Evolutionary conservation across 2,329 filamentous ascomycete species (phyloP).

Genomic region (Teratosphaeria pseudoeucalypti): DNA sequence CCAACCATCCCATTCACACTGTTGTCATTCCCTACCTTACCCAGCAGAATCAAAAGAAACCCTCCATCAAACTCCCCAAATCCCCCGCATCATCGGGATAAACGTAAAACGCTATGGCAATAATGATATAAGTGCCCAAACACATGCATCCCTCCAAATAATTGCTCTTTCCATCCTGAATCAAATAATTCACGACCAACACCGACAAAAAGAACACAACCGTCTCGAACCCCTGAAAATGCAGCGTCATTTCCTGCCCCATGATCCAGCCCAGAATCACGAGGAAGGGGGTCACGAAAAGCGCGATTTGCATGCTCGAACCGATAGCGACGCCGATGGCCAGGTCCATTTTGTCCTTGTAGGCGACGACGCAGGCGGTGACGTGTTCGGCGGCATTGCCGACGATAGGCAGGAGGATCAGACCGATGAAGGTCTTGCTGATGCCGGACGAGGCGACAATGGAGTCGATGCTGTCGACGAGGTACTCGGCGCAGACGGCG

Average conservation of each 20-base stretch:
- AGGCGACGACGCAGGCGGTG: constrained; percentile 44
- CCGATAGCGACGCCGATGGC: constrained; percentile 47
- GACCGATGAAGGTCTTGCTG: constrained; percentile 47
- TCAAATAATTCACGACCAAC: constrained; percentile 79
- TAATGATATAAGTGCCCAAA: constrained; percentile 47
- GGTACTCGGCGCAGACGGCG: constrained; percentile 43
- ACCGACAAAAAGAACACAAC: constrained; percentile 75
- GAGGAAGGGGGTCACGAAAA: constrained; percentile 48
- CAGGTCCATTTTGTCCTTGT: constrained; percentile 49
- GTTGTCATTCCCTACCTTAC: no score
- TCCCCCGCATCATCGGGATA: constrained; percentile 44
- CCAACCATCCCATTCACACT: no score
- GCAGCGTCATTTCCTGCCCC: constrained; percentile 50
- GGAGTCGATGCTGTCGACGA: constrained; percentile 45
- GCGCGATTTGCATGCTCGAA: constrained; percentile 45
- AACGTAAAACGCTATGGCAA: constrained; percentile 50
- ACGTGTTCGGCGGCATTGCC: constrained; percentile 49
- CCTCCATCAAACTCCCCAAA: constrained; percentile 12
- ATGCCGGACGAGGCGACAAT: constrained; percentile 43
- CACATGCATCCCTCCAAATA: constrained; percentile 69
- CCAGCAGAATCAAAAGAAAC: constrained; percentile 2
- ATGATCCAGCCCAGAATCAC: constrained; percentile 49
- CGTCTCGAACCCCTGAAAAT: constrained; percentile 83
- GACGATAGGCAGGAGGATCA: constrained; percentile 47
- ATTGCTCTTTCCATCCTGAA: constrained; percentile 75